phyloP scores from a whole-genome alignment of 108 stramenopile species.

The Pseudonitzschia multiseries region DNA sequence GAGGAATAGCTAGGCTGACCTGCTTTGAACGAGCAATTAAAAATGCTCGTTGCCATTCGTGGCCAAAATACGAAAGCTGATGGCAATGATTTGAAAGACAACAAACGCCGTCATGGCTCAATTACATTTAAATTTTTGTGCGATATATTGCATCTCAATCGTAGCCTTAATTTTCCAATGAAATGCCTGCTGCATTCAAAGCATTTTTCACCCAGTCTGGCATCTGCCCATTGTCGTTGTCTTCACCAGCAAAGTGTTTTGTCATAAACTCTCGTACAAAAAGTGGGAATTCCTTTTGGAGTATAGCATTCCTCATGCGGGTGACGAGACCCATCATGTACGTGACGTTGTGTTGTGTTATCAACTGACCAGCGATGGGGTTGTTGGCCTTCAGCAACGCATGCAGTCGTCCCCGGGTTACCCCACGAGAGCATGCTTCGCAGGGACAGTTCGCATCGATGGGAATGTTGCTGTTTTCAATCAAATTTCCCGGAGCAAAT shows the following conservation, averaged over 20 bases:
- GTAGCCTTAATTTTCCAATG: neutral
- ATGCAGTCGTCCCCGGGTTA: constrained; percentile 78
- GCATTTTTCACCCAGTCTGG: constrained; percentile 90
- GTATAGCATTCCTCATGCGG: constrained; percentile 88
- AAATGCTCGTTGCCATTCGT: too few species aligned
- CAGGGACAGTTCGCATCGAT: constrained; percentile 83
- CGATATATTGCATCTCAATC: neutral
- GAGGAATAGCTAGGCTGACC: too few species aligned
- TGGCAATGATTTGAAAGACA: too few species aligned
- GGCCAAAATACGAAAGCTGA: too few species aligned
- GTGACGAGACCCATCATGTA: constrained; percentile 92
- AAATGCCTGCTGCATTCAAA: constrained; percentile 55
- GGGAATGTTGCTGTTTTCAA: constrained; percentile 3
- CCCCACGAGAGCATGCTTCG: constrained; percentile 66
- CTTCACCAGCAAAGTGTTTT: constrained; percentile 52
- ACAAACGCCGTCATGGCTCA: too few species aligned
- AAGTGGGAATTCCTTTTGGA: constrained; percentile 64
- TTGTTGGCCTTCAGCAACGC: constrained; percentile 78
- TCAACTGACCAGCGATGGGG: constrained; percentile 78
- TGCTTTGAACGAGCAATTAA: too few species aligned
- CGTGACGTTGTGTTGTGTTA: constrained; percentile 94
- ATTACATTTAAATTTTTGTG: too few species aligned
- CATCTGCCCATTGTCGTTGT: constrained; percentile 45
- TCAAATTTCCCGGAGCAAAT: constrained; percentile 39
- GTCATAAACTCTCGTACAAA: constrained; percentile 76